Evolutionary conservation across 306 rosid species (phyloP).

Genomic region (Astragalus membranaceus): DNA sequence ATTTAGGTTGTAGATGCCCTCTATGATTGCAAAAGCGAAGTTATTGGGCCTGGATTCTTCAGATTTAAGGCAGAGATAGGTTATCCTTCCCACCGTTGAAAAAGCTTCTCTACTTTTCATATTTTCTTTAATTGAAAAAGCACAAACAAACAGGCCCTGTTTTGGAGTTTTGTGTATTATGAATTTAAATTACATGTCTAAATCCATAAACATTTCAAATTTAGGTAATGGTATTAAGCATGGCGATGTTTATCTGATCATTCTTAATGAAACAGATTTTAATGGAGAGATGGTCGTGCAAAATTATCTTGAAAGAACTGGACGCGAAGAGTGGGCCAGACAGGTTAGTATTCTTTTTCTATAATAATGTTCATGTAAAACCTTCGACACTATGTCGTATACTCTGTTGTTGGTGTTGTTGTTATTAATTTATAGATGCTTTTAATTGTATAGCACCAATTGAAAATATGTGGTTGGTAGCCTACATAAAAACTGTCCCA

Average conservation of each 20-base stretch:
- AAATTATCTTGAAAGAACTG: conserved; percentile 77
- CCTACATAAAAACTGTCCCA: not conserved
- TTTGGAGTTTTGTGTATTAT: too few relatives aligned
- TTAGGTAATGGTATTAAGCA: not conserved
- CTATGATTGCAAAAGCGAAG: conserved; percentile 99
- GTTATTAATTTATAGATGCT: not conserved
- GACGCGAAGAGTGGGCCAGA: conserved; percentile 77
- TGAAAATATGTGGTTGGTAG: conserved; percentile 3
- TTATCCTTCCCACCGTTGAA: conserved; percentile 21
- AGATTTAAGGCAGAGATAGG: conserved; percentile 99
- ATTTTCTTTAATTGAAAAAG: too few relatives aligned
- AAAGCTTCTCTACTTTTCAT: not conserved
- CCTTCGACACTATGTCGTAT: not conserved
- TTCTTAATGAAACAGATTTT: conserved; percentile 64
- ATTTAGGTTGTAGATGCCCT: conserved; percentile 84
- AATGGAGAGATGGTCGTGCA: conserved; percentile 84
- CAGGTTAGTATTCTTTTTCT: conserved; percentile 53
- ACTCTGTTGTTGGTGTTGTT: not conserved
- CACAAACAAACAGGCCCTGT: too few relatives aligned
- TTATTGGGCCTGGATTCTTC: conserved; percentile 97
- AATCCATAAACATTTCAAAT: too few relatives aligned
- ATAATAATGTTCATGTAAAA: conserved; percentile 7
- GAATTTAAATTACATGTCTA: too few relatives aligned
- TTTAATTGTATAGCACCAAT: not conserved
- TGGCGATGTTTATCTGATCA: conserved; percentile 8